These are phyloP conservation scores for Salix koriyanagi DNA, from an alignment of 345 rosid genomes.

Conservation along the genomic window DNA sequence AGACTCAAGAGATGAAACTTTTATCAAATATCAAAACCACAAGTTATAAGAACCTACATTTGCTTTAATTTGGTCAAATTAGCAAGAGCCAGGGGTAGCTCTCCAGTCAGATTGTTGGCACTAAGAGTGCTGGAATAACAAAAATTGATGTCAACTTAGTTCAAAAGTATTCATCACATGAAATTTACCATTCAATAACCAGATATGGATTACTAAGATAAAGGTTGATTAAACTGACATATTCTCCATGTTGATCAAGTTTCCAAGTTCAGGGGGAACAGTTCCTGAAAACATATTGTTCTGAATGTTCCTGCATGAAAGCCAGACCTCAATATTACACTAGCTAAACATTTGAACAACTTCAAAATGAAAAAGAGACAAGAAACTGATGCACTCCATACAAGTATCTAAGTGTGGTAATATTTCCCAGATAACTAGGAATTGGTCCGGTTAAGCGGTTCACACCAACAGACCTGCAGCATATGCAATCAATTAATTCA, in stretches of 20 bases:
- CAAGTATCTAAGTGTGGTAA: constrained; percentile 31
- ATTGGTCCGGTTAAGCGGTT: constrained; percentile 5
- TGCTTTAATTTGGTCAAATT: constrained; percentile 6
- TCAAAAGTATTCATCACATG: too few relatives aligned
- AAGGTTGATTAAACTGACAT: constrained; percentile 34
- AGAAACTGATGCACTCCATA: constrained; percentile 8
- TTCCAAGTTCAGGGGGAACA: constrained; percentile 44
- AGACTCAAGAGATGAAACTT: neutral
- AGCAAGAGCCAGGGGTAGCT: constrained; percentile 2
- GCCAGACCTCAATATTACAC: neutral
- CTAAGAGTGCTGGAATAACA: constrained; percentile 12
- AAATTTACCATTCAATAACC: neutral
- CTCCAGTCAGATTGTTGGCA: constrained; percentile 20
- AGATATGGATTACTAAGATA: neutral
- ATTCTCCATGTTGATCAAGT: constrained; percentile 34
- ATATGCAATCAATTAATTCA: neutral
- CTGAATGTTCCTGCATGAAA: constrained; percentile 1
- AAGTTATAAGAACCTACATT: constrained; percentile 4
- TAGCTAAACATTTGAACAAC: neutral
- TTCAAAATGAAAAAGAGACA: neutral
- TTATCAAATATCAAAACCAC: neutral
- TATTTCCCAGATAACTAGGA: constrained; percentile 3
- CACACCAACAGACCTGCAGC: constrained; percentile 1
- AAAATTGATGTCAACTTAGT: neutral
- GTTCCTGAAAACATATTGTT: constrained; percentile 36